Base-by-base conservation (phyloP, 257 asterid genomes). In the Jacaranda mimosifolia region DNA sequence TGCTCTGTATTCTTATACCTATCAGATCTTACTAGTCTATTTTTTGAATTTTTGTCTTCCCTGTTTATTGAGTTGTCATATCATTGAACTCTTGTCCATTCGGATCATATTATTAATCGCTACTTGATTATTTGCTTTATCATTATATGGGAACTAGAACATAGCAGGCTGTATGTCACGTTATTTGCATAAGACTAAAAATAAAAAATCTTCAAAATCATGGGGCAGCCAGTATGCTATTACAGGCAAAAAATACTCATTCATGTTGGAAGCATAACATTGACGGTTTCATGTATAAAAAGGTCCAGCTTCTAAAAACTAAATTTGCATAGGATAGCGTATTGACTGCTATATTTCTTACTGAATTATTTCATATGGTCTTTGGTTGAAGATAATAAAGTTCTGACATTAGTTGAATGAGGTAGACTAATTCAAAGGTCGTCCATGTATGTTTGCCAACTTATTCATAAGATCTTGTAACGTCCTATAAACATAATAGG, bases 331-430 rank as follows among this genome's bases (percentile, higher is more conserved):
- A 4, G 26, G 43, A 6, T 63, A 51, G 19, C 19, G 14, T 8
- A 14, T 13, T 3, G 9, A 19, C 63, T 57, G 63, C 38, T 57
- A 3, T n/a, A n/a, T n/a, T n/a, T n/a, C n/a, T n/a, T n/a, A n/a
- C n/a, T n/a, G n/a, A n/a, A n/a, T 48, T 66, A 62, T 71, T 70
- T 62, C 65, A 39, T 7, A 42, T 70, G 56, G 63, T 36, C 49
- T 9, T 45, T 32, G 49, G 62, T 21, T 15, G 36, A 43, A 52
- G n/a, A n/a, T n/a, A n/a, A 63, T 9, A n/a, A 49, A 36, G 60
- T 46, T 13, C 43, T 11, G 51, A n/a, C n/a, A 11, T 67, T 74
- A 40, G 45, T 45, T 65, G 51, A 35, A 59, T 9, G 38, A 53
- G 21, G 42, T 32, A 1, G 40, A 26, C 48, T 76, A 36, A 17